These are phyloP conservation scores for Hirsutella minnesotensis DNA, from an alignment of 2,329 filamentous ascomycete species.

Conservation along the genomic window DNA sequence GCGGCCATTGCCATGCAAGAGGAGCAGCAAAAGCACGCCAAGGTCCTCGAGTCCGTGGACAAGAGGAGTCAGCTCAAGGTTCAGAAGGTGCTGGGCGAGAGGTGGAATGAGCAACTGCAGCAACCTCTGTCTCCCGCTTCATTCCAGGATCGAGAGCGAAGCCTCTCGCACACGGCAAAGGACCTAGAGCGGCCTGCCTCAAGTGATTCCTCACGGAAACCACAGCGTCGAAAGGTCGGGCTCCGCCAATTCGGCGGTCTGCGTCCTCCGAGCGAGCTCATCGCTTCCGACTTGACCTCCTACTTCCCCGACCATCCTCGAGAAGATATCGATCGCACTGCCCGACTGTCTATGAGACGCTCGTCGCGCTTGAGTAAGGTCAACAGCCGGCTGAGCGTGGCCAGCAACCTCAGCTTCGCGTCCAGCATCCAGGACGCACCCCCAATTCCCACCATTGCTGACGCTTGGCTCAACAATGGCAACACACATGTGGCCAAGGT, in stretches of 20 bases:
- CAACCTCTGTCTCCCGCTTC: constrained; percentile 79
- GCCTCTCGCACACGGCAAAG: constrained; percentile 46
- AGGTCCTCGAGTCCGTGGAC: constrained; percentile 51
- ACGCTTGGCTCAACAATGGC: constrained; percentile 66
- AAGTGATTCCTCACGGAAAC: constrained; percentile 29
- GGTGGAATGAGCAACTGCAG: constrained; percentile 66
- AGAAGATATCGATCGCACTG: constrained; percentile 91
- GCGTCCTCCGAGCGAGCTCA: constrained; percentile 89
- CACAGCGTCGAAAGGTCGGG: constrained; percentile 36
- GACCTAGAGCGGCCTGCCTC: constrained; percentile 46
- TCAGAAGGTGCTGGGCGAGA: constrained; percentile 79
- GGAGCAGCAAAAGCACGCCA: constrained; percentile 58
- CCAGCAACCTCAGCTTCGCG: constrained; percentile 85
- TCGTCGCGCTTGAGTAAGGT: constrained; percentile 87
- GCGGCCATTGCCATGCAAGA: constrained; percentile 86
- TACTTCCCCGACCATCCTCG: constrained; percentile 95
- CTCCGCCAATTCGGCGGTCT: constrained; percentile 81
- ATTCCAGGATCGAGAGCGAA: constrained; percentile 56
- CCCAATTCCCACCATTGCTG: constrained; percentile 88
- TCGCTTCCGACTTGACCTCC: constrained; percentile 87
- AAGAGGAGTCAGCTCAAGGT: constrained; percentile 78
- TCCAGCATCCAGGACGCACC: constrained; percentile 89
- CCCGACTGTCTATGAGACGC: constrained; percentile 80
- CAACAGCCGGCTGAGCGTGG: constrained; percentile 84
- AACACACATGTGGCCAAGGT: constrained; percentile 25